Evolutionary conservation across 2,329 filamentous ascomycete species (phyloP), one percentile per base, ranked within the genome.

Genomic region (Hypoxylon sp.): DNA sequence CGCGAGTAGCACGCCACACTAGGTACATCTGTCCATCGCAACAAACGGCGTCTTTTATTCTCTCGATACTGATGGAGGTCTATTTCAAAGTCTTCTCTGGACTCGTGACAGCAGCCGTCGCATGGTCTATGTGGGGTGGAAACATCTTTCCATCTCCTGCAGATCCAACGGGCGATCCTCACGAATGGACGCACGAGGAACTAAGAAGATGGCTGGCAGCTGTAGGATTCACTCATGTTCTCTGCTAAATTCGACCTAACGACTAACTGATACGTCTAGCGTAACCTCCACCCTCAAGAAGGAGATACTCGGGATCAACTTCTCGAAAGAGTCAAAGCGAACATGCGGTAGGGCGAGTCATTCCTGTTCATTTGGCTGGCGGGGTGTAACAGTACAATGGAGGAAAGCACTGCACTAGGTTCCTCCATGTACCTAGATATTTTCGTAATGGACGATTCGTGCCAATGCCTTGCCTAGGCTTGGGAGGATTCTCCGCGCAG

Each of bases 41-140:
- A 6, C 14, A 34, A 21, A 23, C 13, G 7, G 45, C 10, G 51
- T 32, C 45, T 41, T 21, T 21, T 56, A 65, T 67, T 66, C 19
- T 57, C 25, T 32, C 23, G 58, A 46, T 72, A 73, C 73, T 75
- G 58, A 76, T 74, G 71, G 69, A 69, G 34, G n/a, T 52, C 75
- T 72, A 66, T 45, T 62, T 73, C 74, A 60, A 81, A 90, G 93
- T 90, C 17, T 98, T 98, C 77, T 90, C 91, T 3, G 93, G 92
- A 9, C 86, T 97, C 57, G 87, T 98, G 13, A 92, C 92, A 5
- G 93, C 92, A 1, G 93, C 91, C 1, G 91, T 93, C 14, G 89
- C 88, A 45, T 97, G 92, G 91, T 87, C 88, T 17, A 95, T 98
- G 74, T 97, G 92, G 90, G 93, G 93, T 62, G 86, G 88, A 58